Evolutionary conservation across 2,329 filamentous ascomycete genomes (phyloP).

Genomic region (Beauveria rudraprayagi): DNA sequence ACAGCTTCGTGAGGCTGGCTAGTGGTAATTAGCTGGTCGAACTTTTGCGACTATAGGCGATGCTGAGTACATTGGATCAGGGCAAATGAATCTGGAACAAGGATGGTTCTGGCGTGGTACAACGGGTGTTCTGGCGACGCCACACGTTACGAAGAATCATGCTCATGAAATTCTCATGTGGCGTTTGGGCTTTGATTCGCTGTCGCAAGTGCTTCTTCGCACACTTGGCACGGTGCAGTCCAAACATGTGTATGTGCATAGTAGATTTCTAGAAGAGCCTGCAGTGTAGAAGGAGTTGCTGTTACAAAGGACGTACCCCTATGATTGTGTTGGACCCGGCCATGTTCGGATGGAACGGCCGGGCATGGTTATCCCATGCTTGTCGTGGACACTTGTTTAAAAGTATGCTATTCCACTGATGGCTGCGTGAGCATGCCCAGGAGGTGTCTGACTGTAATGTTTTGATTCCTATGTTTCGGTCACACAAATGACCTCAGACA

Average conservation of each 20-base stretch:
- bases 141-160: not conserved
- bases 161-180: not conserved
- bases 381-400: not conserved
- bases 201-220: too few relatives aligned
- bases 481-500: not conserved
- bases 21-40: slow-evolving; percentile 43
- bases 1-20: slow-evolving; percentile 76
- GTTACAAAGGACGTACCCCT: not conserved
- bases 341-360: not conserved
- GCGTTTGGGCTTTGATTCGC: not conserved
- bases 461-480: not conserved
- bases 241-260: not conserved
- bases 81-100: not conserved
- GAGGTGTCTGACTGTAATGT: not conserved
- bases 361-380: not conserved
- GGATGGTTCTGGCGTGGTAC: not conserved
- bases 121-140: not conserved
- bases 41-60: not conserved
- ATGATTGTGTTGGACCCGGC: not conserved
- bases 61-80: not conserved
- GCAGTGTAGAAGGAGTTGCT: not conserved
- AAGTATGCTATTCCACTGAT: not conserved
- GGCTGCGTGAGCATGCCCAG: not conserved
- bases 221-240: not conserved
- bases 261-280: not conserved